These are phyloP conservation scores for Phytomonas serpens DNA, from an alignment of 208 protist species.

Conservation along the genomic window DNA sequence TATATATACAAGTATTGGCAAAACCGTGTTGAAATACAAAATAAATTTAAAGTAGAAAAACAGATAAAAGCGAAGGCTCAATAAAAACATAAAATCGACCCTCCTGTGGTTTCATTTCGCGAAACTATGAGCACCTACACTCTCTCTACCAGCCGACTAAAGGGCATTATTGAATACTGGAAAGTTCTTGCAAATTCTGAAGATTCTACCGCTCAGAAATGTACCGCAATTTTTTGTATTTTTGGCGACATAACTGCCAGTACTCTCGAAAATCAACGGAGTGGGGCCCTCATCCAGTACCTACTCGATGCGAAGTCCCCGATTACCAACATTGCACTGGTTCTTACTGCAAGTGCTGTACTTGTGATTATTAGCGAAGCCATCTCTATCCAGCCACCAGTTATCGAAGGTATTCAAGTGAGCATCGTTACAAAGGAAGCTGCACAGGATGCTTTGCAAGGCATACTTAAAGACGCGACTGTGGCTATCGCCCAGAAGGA, in stretches of 20 bases:
- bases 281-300: slow-evolving; percentile 74
- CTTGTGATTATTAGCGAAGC: slow-evolving; percentile 35
- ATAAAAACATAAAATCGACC: neutral
- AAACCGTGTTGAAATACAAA: neutral
- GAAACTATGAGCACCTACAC: slow-evolving; percentile 22
- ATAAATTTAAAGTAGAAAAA: neutral
- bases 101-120: neutral
- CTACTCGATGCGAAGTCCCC: slow-evolving; percentile 38
- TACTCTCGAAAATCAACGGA: slow-evolving; percentile 78
- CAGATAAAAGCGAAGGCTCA: neutral
- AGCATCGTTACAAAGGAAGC: neutral
- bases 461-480: neutral
- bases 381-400: slow-evolving; percentile 15
- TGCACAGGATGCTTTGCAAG: neutral
- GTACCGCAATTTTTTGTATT: slow-evolving; percentile 39
- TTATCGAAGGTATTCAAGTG: slow-evolving; percentile 7
- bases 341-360: slow-evolving; percentile 31
- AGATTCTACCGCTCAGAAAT: slow-evolving; percentile 21
- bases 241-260: slow-evolving; percentile 53
- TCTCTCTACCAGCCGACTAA: slow-evolving; percentile 36
- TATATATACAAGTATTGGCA: neutral
- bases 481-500: slow-evolving; percentile 63
- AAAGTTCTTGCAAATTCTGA: slow-evolving; percentile 12
- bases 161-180: slow-evolving; percentile 36
- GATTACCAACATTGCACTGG: slow-evolving; percentile 36